Conservation (phyloP, 805 yeast genomes). For the Candida gorgasii region DNA sequence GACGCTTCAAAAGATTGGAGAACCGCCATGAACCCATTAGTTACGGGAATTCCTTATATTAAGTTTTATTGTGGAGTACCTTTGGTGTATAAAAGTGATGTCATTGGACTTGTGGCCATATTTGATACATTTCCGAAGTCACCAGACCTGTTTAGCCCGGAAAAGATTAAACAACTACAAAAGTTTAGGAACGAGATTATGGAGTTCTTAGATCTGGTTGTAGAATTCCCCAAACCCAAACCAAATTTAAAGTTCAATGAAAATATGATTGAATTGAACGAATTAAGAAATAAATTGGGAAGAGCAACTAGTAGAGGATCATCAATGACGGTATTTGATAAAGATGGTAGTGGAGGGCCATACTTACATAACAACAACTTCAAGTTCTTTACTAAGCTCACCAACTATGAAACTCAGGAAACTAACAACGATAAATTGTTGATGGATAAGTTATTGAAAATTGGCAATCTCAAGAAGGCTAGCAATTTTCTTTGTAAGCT, state of each 20-base stretch:
- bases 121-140: slow-evolving; percentile 50
- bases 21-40: slow-evolving; percentile 59
- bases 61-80: slow-evolving; percentile 70
- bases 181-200: slow-evolving; percentile 43
- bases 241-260: slow-evolving; percentile 13
- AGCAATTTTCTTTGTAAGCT: slow-evolving; percentile 39
- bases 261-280: slow-evolving; percentile 27
- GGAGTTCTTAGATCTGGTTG: slow-evolving; percentile 38
- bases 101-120: slow-evolving; percentile 59
- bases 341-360: slow-evolving; percentile 66
- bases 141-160: slow-evolving; percentile 29
- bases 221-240: slow-evolving; percentile 5
- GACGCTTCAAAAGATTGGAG: slow-evolving; percentile 77
- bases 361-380: slow-evolving; percentile 52
- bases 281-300: slow-evolving; percentile 43
- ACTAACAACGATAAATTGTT: slow-evolving; percentile 26
- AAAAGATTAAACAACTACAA: slow-evolving; percentile 36
- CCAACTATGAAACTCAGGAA: slow-evolving; percentile 14
- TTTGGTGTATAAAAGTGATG: slow-evolving; percentile 34
- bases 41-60: slow-evolving; percentile 59
- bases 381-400: slow-evolving; percentile 27
- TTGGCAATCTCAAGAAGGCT: slow-evolving; percentile 47
- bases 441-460: slow-evolving; percentile 33
- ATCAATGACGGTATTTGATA: slow-evolving; percentile 51
- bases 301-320: slow-evolving; percentile 54